Evolutionary conservation across 2,329 filamentous ascomycete species (phyloP), one percentile per base, ranked within the genome.

Genomic region (Trichoderma sp.): DNA sequence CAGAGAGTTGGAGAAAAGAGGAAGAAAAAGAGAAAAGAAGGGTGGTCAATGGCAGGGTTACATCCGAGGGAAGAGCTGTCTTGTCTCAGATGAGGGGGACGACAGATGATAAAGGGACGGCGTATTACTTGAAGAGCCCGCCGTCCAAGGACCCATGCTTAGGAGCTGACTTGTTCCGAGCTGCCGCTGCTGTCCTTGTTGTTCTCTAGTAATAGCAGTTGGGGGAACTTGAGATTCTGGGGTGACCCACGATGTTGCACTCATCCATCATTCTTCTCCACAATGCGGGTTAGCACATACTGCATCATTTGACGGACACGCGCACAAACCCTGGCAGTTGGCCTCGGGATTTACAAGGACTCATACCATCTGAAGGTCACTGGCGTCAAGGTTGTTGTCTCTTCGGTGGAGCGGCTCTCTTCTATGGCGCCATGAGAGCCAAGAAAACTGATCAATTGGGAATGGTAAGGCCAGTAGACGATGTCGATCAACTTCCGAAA

Each of bases 81-180:
- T 35, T 72, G 69, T 73, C 60, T 65, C 71, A 56, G 71, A 73
- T 56, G 71, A 73, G 60, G 41, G 56, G 56, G 21, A 53, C n/a
- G 11, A 56, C 41, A 14, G 38, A 56, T 65, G 41, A 73, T 73
- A 65, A 29, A 65, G 35, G 59, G 53, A 24, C 59, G n/a, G 38
- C 31, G 38, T 53, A 27, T n/a, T 33, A 62, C 53, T 41, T 56
- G 31, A 64, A 60, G 33, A 71, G 35, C 33, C 35, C 14, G 50
- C 45, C 66, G 45, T 41, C 18, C 35, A 16, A 63, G 27, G 38
- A 9, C 8, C 68, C 35, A 63, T 60, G 67, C 53, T 24, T 60
- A 33, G 27, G 38, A 53, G 27, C 38, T 27, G 38, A 63, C 35
- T 63, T 21, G 35, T 35, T 72, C 21, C 14, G 38, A 7, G 56